Conservation (phyloP, 148 eudicot species). For the Silene latifolia region DNA sequence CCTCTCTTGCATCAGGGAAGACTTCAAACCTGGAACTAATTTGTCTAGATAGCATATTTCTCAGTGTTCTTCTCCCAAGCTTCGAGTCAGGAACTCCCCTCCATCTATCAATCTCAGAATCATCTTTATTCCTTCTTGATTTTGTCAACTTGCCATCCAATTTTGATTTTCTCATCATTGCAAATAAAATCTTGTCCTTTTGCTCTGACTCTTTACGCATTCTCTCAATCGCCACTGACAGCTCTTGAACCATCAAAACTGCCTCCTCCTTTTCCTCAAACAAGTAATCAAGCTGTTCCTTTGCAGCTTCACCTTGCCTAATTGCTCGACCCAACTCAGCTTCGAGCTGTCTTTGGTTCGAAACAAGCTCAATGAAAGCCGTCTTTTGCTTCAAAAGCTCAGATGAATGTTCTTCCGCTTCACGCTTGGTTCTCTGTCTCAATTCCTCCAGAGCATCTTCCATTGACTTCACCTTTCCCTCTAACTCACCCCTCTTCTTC, state of each 20-base stretch:
- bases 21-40: constrained; percentile 38
- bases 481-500: constrained; percentile 49
- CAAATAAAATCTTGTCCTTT: constrained; percentile 75
- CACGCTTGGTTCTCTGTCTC: constrained; percentile 47
- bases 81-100: constrained; percentile 49
- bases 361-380: constrained; percentile 85
- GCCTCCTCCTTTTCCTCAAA: constrained; percentile 76
- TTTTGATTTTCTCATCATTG: constrained; percentile 71
- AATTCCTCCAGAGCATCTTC: constrained; percentile 45
- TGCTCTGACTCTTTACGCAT: constrained; percentile 58
- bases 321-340: constrained; percentile 79
- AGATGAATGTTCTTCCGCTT: constrained; percentile 52
- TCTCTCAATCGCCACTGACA: constrained; percentile 67
- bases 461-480: constrained; percentile 44
- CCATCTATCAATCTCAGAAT: constrained; percentile 40
- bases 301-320: constrained; percentile 69
- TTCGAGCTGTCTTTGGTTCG: constrained; percentile 80
- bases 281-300: constrained; percentile 51
- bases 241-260: constrained; percentile 50
- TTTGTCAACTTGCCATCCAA: constrained; percentile 58
- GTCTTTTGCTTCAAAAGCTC: constrained; percentile 79
- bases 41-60: constrained; percentile 58
- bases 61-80: constrained; percentile 52
- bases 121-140: constrained; percentile 53
- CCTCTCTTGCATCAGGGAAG: constrained; percentile 26